Base-by-base conservation (phyloP, 2,329 filamentous ascomycete species). In the Xylariaceae sp. region DNA sequence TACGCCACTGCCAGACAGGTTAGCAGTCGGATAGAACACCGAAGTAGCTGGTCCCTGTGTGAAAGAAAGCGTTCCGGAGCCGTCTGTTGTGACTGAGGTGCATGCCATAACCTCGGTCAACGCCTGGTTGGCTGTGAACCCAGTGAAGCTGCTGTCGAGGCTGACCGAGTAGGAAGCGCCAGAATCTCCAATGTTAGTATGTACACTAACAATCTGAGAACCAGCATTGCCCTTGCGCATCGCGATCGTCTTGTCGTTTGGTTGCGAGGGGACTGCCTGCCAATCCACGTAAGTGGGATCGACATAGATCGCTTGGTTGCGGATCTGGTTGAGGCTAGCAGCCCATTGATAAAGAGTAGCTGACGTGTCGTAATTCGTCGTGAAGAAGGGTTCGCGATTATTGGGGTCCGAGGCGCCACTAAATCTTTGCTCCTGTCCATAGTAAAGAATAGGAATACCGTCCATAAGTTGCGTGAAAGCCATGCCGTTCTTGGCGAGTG, bases 381-480 rank as follows among this genome's bases (percentile, higher is more conserved):
- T 59, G 78, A 78, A 81, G 33, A 76, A 63, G 1, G 77, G 73
- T 58, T 80, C 77, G 14, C 77, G 75, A 61, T 79, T 79, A 45
- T 65, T 42, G 0, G 76, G 76, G 19, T 73, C 72, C 5, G 39
- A 62, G 3, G 51, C 60, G 18, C 77, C 77, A 14, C 69, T 60
- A 62, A 75, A 78, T 59, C 77, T 75, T 53, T 83, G 80, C 62
- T 83, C 81, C 61, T 83, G 79, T 10, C 81, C 81, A 53, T 81
- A 72, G 63, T 83, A 84, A 39, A 82, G 69, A 63, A 83, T 79
- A 0, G 81, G 80, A 40, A 83, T 79, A 18, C 81, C 81, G 57
- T 83, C 76, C 34, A 69, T 70, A 39, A 83, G 73, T 51, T 84
- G 73, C 2, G 72, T 80, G 63, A 77, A 82, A 1, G 78, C 74